Evolutionary conservation across 768 basidiomycete genomes (phyloP), one percentile per base, ranked within the genome.

Genomic region (Mycena indigotica): DNA sequence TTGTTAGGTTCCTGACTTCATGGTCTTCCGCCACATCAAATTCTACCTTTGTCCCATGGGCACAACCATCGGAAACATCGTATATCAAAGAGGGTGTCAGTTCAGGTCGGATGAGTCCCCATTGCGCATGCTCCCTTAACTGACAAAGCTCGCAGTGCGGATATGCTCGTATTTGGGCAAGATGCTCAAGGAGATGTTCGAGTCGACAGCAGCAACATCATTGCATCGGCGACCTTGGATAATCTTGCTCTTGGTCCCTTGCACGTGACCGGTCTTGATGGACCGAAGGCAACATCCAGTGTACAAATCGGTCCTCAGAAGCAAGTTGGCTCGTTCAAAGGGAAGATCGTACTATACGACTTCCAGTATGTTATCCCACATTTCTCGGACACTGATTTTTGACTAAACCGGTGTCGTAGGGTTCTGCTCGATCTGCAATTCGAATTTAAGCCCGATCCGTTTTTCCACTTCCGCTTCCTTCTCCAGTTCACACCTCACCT

Each of bases 401-500:
- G n/a, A n/a, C n/a, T 8, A 12, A 8, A 45, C 19, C 41, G 8
- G 10, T 10, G 12, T 4, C 12, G 23, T 16, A 38, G 35, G 19
- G 28, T 45, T 16, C 12, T 48, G 26, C 12, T 56, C 35, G 26
- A 26, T 30, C 29, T 56, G 10, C n/a, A 56, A 50, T 48, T 56
- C 55, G 41, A 51, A 10, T 28, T 56, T 13, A n/a, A 39, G 5
- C 55, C 55, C 28, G 12, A 5, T 17, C 55, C 55, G 19, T 30
- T 19, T 8, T 56, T 56, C 50, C 45, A 52, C 21, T 56, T 56
- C 30, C 51, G 52, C 52, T 50, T 56, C 19, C 23, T 52, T 28
- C 55, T 56, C 19, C 55, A 53, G 17, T 56, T 56, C 50, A 56
- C 55, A 29, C 23, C 25, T 17, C 45, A 53, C 19, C 55, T 56